These are phyloP conservation scores for Juglanconis oblonga DNA, from an alignment of 2,329 filamentous ascomycete genomes.

Conservation along the genomic window DNA sequence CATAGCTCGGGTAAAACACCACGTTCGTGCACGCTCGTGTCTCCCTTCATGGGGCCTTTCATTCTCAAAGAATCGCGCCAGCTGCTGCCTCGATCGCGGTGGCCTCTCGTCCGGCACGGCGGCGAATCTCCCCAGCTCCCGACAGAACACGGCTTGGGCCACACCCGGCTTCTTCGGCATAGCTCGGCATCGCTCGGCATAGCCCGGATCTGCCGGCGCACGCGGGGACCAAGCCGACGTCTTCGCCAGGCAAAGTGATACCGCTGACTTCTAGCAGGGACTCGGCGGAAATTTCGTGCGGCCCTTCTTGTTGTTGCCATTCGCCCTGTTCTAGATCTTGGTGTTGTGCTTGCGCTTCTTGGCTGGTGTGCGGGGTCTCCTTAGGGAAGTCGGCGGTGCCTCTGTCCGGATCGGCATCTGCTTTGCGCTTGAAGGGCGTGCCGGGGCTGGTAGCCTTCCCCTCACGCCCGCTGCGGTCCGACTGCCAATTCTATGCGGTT, in stretches of 20 bases:
- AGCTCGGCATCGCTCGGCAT: constrained; percentile 39
- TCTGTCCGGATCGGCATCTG: not conserved
- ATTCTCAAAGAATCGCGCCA: constrained; percentile 47
- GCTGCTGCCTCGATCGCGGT: constrained; percentile 35
- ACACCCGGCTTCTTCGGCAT: constrained; percentile 44
- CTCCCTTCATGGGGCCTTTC: constrained; percentile 44
- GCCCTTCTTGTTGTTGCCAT: not conserved
- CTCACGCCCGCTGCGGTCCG: not conserved
- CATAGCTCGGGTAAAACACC: constrained; percentile 53
- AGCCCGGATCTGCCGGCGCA: constrained; percentile 53
- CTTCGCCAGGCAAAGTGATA: constrained; percentile 42
- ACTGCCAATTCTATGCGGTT: not conserved
- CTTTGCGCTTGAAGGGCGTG: too few species aligned
- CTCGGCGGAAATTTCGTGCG: not conserved
- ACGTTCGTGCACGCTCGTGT: constrained; percentile 36
- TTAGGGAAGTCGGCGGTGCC: not conserved
- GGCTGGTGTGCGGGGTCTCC: not conserved
- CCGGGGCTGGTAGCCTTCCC: too few species aligned
- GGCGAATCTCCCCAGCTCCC: constrained; percentile 35
- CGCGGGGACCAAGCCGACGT: constrained; percentile 39
- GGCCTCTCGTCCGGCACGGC: constrained; percentile 36
- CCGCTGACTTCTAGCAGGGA: constrained; percentile 22
- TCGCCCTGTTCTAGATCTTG: not conserved
- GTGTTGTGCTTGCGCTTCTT: not conserved
- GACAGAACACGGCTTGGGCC: constrained; percentile 48